Base-by-base conservation (phyloP, 2,329 filamentous ascomycete genomes). In the Acarospora socialis region DNA sequence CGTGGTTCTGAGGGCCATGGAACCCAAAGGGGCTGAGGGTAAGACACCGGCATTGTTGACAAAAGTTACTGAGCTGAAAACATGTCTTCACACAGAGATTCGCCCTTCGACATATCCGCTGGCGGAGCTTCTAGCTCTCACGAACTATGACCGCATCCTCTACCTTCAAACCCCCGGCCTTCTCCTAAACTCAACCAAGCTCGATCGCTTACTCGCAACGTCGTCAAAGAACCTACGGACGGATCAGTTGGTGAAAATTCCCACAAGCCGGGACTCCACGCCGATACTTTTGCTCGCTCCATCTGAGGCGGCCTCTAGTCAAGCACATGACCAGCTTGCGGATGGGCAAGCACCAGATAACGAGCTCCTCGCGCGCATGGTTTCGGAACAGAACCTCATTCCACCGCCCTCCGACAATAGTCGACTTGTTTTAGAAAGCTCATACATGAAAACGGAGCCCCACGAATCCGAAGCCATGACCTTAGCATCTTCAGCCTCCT, bases 131-230 rank as follows among this genome's bases (percentile, higher is more conserved):
- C 34, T 41, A 19, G 34, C 35, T 17, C 29, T 39, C 13, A 24
- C 37, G n/a, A 33, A 27, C n/a, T 44, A 33, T 29, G 38, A 35
- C 14, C 40, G 42, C 14, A 5, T 44, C 12, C 10, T 44, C 10
- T 35, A 37, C 21, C 22, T 43, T 7, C 21, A 21, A 17, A 36
- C 38, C 12, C 34, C 40, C 10, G 40, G 42, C 10, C 25, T 44
- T 12, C 30, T 44, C 5, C 28, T 43, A 8, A 35, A 43, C 15
- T 19, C 38, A 5, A 26, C 34, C 17, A 35, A 35, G 4, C 28
- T 44, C 2, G 42, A 44, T 23, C 19, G 35, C 7, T 30, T 43
- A 6, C 41, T 43, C 23, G 39, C 40, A 3, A 25, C 34, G 7
- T 37, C 39, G 16, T 43, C 38, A 35, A 28, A 34, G 7, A 32